A percentile compares a stretch with the other conserved stretches of the same genome.
Conservation (phyloP, 495 filamentous ascomycete genomes). For the Evansstolkia leycettana region DNA sequence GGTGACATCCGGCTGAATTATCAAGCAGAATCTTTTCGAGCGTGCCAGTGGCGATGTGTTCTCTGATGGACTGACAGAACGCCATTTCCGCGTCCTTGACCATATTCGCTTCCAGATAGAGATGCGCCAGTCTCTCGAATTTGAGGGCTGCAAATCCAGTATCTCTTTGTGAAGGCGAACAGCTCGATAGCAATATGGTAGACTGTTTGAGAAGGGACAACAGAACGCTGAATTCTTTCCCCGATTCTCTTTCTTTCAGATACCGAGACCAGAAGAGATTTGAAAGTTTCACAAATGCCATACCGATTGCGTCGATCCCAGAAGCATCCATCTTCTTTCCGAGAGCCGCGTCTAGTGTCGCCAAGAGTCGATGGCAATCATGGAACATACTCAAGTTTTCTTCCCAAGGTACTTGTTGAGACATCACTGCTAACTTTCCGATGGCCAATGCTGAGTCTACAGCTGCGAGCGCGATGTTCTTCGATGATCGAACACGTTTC, state of each 20-base stretch:
- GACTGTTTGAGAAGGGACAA: conserved; percentile 36
- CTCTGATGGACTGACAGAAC: conserved; percentile 31
- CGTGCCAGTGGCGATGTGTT: conserved; percentile 32
- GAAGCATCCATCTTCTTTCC: conserved; percentile 10
- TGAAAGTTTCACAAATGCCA: conserved; percentile 45
- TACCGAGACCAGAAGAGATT: conserved; percentile 67
- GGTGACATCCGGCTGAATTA: conserved; percentile 13
- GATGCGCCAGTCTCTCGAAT: conserved; percentile 38
- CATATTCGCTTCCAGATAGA: conserved; percentile 27
- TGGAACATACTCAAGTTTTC: conserved; percentile 23
- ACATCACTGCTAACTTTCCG: conserved; percentile 29
- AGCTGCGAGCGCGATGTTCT: conserved; percentile 27
- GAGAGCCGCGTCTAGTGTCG: conserved; percentile 19
- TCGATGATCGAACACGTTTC: conserved; percentile 17
- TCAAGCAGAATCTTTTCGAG: conserved; percentile 21
- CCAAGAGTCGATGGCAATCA: conserved; percentile 27
- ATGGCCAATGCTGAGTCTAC: conserved; percentile 30
- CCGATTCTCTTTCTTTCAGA: conserved; percentile 33
- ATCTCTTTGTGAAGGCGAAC: conserved; percentile 26
- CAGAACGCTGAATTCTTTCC: conserved; percentile 22
- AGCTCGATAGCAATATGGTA: conserved; percentile 28
- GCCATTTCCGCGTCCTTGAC: conserved; percentile 22
- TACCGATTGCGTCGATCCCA: conserved; percentile 11
- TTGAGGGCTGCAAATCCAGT: conserved; percentile 40
- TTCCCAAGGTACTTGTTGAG: conserved; percentile 27